Base-by-base conservation (phyloP, 208 protist genomes). In the Leishmania arabica region DNA sequence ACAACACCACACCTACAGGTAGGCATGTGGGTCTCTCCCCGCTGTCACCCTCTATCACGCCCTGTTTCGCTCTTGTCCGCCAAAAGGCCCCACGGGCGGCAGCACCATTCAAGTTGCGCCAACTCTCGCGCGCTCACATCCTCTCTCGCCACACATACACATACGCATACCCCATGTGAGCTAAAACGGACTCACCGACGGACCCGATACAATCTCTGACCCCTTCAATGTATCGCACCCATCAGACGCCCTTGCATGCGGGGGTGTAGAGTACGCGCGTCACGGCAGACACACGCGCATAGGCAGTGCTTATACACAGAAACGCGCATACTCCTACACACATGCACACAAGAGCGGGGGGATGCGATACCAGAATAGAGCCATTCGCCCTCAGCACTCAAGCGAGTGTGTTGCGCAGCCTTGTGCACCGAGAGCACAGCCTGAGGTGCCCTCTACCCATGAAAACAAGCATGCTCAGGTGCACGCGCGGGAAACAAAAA, bases 161-260 rank as follows among this genome's bases (percentile, higher is more conserved):
- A 74, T 24, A 74, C 45, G n/a, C 70, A 15, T 34, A 1, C 3
- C 0, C 27, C 69, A 72, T 47, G 45, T 47, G 45, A 47, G 9
- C 9, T 13, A 13, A 40, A 21, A 15, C 15, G 40, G n/a, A 17
- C 13, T 13, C 34, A 40, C 7, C 17, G 27, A 21, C 21, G 31
- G 19, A 45, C 42, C 15, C 31, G 6, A 21, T 62, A n/a, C 21
- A 34, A 42, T 83, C 79, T 83, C 53, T 83, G 79, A 70, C 79
- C 64, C 68, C 79, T 83, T 83, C 79, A 83, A 83, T 83, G 79
- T 70, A 75, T 65, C 64, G 37, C 65, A 78, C 56, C 53, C 68
- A 83, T 82, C 71, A 75, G 71, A 60, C 31, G 5, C 2, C 31
- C 37, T 37, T 37, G 37, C 37, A 37, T 37, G 37, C 37, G 1